A percentile compares a stretch with the other conserved stretches of the same genome.
These are phyloP conservation scores for Cutaneotrichosporon sp. DNA, from an alignment of 1,284 basidiomycete species.

Conservation along the genomic window DNA sequence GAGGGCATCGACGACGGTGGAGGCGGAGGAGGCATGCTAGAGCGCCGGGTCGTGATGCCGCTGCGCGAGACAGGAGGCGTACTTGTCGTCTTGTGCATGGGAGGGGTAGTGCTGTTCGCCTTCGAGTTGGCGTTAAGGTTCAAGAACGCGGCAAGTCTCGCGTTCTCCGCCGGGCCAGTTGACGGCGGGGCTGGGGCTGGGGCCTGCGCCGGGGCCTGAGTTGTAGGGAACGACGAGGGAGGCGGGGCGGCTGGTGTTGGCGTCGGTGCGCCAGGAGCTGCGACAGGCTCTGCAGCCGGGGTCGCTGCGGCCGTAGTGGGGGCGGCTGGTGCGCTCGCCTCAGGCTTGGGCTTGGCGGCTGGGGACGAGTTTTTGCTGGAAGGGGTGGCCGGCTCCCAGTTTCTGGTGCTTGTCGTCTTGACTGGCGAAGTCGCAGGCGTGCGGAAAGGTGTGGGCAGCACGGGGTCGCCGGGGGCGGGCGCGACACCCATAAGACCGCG, in stretches of 20 bases:
- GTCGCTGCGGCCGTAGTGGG: neutral
- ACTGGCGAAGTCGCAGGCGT: neutral
- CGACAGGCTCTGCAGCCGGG: neutral
- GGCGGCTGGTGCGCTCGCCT: neutral
- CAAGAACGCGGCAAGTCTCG: neutral
- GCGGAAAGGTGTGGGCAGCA: conserved; percentile 1
- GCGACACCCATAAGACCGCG: neutral
- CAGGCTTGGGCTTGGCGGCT: neutral
- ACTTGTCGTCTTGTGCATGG: conserved; percentile 1
- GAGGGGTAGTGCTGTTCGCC: neutral
- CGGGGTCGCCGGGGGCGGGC: neutral
- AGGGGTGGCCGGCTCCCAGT: neutral
- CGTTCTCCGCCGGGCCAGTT: neutral
- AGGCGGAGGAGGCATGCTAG: neutral
- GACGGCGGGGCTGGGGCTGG: neutral
- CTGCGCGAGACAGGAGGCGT: neutral
- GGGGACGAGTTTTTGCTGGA: neutral
- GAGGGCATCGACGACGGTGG: neutral
- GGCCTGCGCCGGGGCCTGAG: no score
- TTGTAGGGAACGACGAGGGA: neutral
- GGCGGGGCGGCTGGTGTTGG: neutral
- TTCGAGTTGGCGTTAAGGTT: neutral
- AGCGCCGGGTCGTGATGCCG: neutral
- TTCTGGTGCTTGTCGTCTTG: neutral
- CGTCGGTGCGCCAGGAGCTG: no score